Evolutionary conservation across 2,329 filamentous ascomycete species (phyloP).

Genomic region (Exophiala mesophila): DNA sequence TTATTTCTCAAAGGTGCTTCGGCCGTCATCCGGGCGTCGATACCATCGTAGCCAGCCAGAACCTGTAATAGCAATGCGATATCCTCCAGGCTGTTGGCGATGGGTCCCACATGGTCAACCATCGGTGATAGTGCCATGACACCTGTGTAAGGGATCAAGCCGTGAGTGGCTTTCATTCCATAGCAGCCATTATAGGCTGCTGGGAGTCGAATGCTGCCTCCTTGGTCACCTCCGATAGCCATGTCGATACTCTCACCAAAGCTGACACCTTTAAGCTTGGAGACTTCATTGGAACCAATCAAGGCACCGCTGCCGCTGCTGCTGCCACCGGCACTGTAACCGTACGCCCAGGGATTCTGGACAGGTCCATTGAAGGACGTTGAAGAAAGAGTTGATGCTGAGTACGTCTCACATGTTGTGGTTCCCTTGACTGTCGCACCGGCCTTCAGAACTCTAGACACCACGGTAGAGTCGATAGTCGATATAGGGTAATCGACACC

Average conservation of each 20-base stretch:
- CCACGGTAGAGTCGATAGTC: constrained; percentile 50
- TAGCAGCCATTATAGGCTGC: constrained; percentile 38
- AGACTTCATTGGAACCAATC: constrained; percentile 31
- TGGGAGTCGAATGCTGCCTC: constrained; percentile 46
- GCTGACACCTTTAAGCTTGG: background rate
- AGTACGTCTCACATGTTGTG: constrained; percentile 52
- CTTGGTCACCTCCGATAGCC: constrained; percentile 47
- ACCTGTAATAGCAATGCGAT: constrained; percentile 39
- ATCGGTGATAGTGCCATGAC: constrained; percentile 43
- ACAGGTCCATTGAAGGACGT: constrained; percentile 45
- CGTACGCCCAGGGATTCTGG: constrained; percentile 42
- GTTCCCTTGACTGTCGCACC: constrained; percentile 50
- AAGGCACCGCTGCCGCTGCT: constrained; percentile 46
- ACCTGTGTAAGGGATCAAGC: constrained; percentile 47
- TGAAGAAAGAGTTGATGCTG: constrained; percentile 46
- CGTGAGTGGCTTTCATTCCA: constrained; percentile 47
- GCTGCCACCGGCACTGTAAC: constrained; percentile 48
- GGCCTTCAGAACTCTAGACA: constrained; percentile 47
- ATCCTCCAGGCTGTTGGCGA: constrained; percentile 37
- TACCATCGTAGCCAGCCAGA: constrained; percentile 42
- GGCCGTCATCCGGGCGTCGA: constrained; percentile 39
- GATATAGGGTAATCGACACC: constrained; percentile 50
- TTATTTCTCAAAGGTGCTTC: constrained; percentile 27
- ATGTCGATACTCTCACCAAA: constrained; percentile 39
- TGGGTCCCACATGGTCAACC: constrained; percentile 46